These are phyloP conservation scores for Violaceomyces palustris DNA, from an alignment of 1,284 basidiomycete species.

Conservation along the genomic window DNA sequence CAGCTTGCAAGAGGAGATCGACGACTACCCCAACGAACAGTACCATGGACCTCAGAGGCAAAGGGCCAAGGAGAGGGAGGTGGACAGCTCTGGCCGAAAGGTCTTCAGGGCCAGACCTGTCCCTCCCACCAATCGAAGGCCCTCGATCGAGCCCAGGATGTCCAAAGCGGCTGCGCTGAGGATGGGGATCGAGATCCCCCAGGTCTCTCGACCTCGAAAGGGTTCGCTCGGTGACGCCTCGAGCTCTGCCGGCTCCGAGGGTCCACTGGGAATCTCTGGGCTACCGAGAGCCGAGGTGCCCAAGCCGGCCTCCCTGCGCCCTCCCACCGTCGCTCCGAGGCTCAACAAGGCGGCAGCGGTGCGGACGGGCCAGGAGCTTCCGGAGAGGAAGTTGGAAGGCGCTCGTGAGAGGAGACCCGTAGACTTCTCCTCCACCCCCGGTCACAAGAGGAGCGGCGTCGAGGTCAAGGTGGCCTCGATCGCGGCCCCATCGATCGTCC, in stretches of 20 bases:
- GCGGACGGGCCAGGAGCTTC: constrained; percentile 1
- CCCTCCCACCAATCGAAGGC: constrained; percentile 61
- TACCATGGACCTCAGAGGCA: too few species aligned
- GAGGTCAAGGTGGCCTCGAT: constrained; percentile 12
- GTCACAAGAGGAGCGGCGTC: constrained; percentile 19
- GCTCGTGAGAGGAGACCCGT: constrained; percentile 10
- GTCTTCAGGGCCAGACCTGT: constrained; percentile 70
- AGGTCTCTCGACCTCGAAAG: too few species aligned
- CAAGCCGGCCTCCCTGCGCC: constrained; percentile 13
- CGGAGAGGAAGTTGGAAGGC: neutral
- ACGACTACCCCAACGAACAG: too few species aligned
- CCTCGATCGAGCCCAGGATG: constrained; percentile 70
- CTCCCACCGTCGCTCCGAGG: constrained; percentile 26
- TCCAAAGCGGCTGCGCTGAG: constrained; percentile 72
- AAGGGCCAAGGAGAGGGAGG: constrained; percentile 40
- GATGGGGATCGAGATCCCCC: constrained; percentile 45
- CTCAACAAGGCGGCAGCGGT: constrained; percentile 32
- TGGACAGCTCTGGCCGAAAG: constrained; percentile 3
- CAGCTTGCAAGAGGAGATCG: too few species aligned
- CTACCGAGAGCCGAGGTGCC: constrained; percentile 11
- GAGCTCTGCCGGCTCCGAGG: constrained; percentile 1
- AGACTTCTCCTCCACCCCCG: constrained; percentile 32
- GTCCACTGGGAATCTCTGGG: constrained; percentile 25
- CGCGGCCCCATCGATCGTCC: constrained; percentile 13
- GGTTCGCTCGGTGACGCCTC: constrained; percentile 1